Conservation (phyloP, 225 moss, liverwort and hornwort species). For the Marchantia polymorpha region DNA sequence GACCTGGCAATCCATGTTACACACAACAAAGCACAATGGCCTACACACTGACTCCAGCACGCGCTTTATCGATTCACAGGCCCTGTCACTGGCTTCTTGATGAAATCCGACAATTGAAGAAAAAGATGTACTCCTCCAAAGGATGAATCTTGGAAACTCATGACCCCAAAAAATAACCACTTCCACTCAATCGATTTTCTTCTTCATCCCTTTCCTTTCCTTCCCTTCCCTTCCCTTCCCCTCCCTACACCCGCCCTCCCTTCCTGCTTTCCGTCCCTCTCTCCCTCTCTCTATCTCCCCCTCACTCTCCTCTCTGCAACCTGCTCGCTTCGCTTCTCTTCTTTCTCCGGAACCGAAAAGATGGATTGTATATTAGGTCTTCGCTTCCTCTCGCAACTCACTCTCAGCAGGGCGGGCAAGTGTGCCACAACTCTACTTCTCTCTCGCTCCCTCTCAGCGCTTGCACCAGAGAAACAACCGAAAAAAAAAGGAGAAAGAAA, state of each 20-base stretch:
- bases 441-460: background rate
- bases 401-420: background rate
- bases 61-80: slow-evolving; percentile 18
- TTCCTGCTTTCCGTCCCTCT: slow-evolving; percentile 1
- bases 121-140: background rate
- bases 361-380: slow-evolving; percentile 18
- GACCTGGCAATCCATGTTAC: slow-evolving; percentile 9
- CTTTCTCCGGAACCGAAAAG: background rate
- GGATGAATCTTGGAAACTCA: slow-evolving; percentile 10
- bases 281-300: background rate
- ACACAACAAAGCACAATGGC: slow-evolving; percentile 18
- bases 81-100: background rate
- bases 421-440: slow-evolving; percentile 3
- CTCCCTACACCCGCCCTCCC: background rate
- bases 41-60: slow-evolving; percentile 14
- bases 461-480: slow-evolving; percentile 19
- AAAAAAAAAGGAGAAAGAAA: background rate
- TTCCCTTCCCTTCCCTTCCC: background rate
- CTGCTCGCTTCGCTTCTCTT: background rate
- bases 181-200: background rate
- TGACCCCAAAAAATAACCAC: background rate
- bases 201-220: background rate
- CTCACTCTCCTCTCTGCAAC: background rate
- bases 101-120: slow-evolving; percentile 6
- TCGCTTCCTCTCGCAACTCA: background rate